Evolutionary conservation across 2,329 filamentous ascomycete genomes (phyloP).

Genomic region (Ilyonectria destructans): DNA sequence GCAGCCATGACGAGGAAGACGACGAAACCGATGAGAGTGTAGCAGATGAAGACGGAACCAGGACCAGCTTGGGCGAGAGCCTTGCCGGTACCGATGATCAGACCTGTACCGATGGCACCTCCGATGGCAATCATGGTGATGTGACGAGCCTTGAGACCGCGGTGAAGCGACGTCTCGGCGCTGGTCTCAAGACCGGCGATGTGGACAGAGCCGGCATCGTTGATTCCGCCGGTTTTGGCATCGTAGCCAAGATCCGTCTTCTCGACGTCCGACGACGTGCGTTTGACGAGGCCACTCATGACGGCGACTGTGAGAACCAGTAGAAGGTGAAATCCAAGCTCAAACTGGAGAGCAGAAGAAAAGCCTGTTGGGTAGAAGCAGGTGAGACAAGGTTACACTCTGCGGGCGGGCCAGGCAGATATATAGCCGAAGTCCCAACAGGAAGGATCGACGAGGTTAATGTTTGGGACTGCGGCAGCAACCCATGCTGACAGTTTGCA

Average conservation of each 20-base stretch:
- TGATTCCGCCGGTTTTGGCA: constrained; percentile 17
- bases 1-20: constrained; percentile 88
- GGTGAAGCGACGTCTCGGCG: constrained; percentile 64
- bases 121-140: constrained; percentile 79
- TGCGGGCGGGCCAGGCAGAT: neutral
- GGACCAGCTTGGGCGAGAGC: constrained; percentile 71
- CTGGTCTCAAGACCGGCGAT: constrained; percentile 67
- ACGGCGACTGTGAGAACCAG: neutral
- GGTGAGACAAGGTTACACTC: constrained; percentile 8
- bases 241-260: constrained; percentile 47
- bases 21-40: constrained; percentile 78
- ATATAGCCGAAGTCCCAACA: neutral
- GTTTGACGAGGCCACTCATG: constrained; percentile 35
- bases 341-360: neutral
- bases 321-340: neutral
- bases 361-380: too few relatives aligned
- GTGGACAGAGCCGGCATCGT: constrained; percentile 47
- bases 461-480: constrained; percentile 5
- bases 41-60: constrained; percentile 80
- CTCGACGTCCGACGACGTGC: constrained; percentile 43
- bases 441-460: constrained; percentile 29
- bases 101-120: constrained; percentile 81
- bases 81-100: constrained; percentile 79
- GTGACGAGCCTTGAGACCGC: constrained; percentile 70
- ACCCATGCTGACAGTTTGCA: constrained; percentile 8